A percentile compares a stretch with the other conserved stretches of the same genome.
These are phyloP conservation scores for Echria macrotheca DNA, from an alignment of 495 filamentous ascomycete genomes.

Conservation along the genomic window DNA sequence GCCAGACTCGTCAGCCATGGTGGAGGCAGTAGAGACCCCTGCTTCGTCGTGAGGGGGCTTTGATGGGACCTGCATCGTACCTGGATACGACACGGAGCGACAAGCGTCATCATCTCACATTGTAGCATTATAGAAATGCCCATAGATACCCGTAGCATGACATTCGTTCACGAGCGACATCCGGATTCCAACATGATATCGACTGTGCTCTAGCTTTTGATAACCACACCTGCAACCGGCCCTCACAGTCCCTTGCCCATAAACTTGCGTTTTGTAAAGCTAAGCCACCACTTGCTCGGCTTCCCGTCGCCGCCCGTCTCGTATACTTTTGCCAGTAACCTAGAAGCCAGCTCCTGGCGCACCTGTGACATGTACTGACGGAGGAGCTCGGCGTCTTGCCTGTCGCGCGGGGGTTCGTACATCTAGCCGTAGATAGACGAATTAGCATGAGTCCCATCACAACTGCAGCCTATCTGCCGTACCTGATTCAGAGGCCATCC, in stretches of 20 bases:
- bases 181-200: background rate
- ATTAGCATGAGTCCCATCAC: conserved; percentile 6
- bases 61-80: conserved; percentile 41
- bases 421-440: conserved; percentile 29
- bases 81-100: too few species aligned
- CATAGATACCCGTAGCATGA: conserved; percentile 16
- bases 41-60: conserved; percentile 56
- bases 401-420: conserved; percentile 65
- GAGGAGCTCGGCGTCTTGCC: conserved; percentile 82
- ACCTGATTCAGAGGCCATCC: conserved; percentile 89
- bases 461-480: conserved; percentile 3
- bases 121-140: background rate
- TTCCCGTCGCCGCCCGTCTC: conserved; percentile 66
- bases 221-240: background rate
- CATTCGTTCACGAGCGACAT: too few species aligned
- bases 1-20: conserved; percentile 19
- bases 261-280: conserved; percentile 97
- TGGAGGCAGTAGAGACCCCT: conserved; percentile 28
- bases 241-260: conserved; percentile 86
- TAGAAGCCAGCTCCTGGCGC: conserved; percentile 78
- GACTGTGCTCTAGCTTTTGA: background rate
- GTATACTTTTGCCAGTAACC: conserved; percentile 81
- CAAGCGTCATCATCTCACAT: too few species aligned
- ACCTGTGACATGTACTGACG: conserved; percentile 86
- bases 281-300: conserved; percentile 98